Base-by-base conservation (phyloP, 2,329 filamentous ascomycete genomes). In the Colletotrichum sp. region DNA sequence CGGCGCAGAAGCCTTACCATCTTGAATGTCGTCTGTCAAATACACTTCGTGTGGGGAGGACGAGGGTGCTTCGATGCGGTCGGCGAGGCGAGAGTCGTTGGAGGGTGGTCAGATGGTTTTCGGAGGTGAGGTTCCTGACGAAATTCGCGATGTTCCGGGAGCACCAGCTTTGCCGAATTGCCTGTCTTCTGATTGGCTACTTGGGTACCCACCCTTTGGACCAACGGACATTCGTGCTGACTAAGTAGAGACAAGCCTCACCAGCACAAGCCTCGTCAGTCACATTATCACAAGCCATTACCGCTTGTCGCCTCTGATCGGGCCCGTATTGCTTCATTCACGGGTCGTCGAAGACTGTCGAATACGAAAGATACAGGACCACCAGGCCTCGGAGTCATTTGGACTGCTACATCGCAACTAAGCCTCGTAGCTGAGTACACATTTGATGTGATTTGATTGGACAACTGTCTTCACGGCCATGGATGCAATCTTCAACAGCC, bases 1-100 rank as follows among this genome's bases (percentile, higher is more conserved):
- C 3, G 15, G 27, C 36, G 4, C 58, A 25, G 10, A 13, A 7
- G 27, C 18, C 83, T 81, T 83, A 86, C 85, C 85, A 86, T 86
- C 76, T 79, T 86, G 82, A 78, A 78, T 39, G 9, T 71, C 22
- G 62, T 71, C 58, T 71, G 28, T 73, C 64, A 62, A 16, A 28
- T 52, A 68, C 73, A 75, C 73, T 71, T 77, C 58, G 65, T 52
- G 34, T 66, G 61, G 30, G 39, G 58, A 10, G n/a, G 6, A 71
- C 65, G 71, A 66, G 71, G 36, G 52, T 66, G 74, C 74, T 74
- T 76, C 66, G 69, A 68, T 68, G 52, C 64, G 75, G 66, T 77
- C 69, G 67, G 70, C 43, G 56, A 65, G 74, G 65, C 56, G 72
- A 56, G 72, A 58, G 43, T 74, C 66, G 61, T 55, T 28, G 22